Evolutionary conservation across 495 filamentous ascomycete species (phyloP).

Genomic region (Emericellopsis terricola): DNA sequence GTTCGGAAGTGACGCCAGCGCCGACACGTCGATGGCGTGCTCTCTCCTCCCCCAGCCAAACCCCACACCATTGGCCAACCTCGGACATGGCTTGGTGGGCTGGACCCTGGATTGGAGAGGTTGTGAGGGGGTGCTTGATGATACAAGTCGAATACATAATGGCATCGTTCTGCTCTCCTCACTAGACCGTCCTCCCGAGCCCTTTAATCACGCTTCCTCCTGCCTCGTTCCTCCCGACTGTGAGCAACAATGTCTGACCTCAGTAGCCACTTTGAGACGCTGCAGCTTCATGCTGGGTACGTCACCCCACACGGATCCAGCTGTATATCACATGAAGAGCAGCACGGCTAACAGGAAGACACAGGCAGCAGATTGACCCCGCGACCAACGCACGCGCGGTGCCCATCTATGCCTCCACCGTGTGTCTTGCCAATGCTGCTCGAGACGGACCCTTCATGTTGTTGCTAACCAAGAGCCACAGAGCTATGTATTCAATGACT

Average conservation of each 20-base stretch:
- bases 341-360: constrained; percentile 4
- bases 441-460: background rate
- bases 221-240: no score
- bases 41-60: no score
- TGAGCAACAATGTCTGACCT: constrained; percentile 21
- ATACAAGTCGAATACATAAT: no score
- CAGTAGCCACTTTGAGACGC: constrained; percentile 63
- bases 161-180: no score
- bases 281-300: constrained; percentile 93
- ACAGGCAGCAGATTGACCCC: constrained; percentile 68
- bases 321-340: background rate
- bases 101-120: no score
- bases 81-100: no score
- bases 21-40: no score
- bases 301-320: constrained; percentile 10
- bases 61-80: no score
- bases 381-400: constrained; percentile 81
- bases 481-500: constrained; percentile 93
- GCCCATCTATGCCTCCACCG: constrained; percentile 89
- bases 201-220: no score
- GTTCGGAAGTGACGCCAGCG: no score
- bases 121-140: no score
- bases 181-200: no score
- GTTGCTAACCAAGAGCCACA: constrained; percentile 12
- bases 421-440: constrained; percentile 18